phyloP scores from a whole-genome alignment of 2,329 filamentous ascomycete species.

The Pochonia chlamydosporia region DNA sequence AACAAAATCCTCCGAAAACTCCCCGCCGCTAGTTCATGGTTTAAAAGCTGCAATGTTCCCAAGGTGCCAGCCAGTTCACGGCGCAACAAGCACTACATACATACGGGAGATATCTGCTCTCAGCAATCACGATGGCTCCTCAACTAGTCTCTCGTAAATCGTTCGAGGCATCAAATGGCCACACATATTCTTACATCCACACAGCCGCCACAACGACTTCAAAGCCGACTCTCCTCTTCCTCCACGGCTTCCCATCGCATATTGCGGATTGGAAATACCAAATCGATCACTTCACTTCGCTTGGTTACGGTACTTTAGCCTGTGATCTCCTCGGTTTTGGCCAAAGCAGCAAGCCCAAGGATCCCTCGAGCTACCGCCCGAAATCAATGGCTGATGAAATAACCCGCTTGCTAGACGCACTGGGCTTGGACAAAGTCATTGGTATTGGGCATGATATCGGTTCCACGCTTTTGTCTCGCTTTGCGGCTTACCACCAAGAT shows the following conservation, averaged over 20 bases:
- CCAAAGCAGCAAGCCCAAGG: constrained; percentile 23
- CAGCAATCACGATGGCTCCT: constrained; percentile 7
- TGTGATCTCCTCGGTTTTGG: constrained; percentile 36
- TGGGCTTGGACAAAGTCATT: constrained; percentile 30
- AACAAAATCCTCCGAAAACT: constrained; percentile 16
- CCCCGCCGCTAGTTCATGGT: constrained; percentile 14
- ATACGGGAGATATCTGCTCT: too few relatives aligned
- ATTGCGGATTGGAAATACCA: constrained; percentile 37
- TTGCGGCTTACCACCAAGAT: constrained; percentile 19
- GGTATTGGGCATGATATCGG: constrained; percentile 35
- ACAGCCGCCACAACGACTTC: constrained; percentile 10
- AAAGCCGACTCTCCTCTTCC: constrained; percentile 34
- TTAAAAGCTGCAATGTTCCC: too few relatives aligned
- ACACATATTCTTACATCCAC: constrained; percentile 25
- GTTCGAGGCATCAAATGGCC: constrained; percentile 14
- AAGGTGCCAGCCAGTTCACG: too few relatives aligned
- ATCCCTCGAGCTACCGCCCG: constrained; percentile 22
- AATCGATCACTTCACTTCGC: constrained; percentile 23
- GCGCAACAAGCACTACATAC: too few relatives aligned
- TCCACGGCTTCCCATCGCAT: constrained; percentile 44
- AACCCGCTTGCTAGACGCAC: constrained; percentile 24
- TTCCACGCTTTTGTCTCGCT: constrained; percentile 23
- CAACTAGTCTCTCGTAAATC: constrained; percentile 1
- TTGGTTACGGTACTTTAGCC: constrained; percentile 36
- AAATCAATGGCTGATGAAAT: constrained; percentile 26